phyloP scores from a whole-genome alignment of 495 filamentous ascomycete species.

The Tuber brumale region DNA sequence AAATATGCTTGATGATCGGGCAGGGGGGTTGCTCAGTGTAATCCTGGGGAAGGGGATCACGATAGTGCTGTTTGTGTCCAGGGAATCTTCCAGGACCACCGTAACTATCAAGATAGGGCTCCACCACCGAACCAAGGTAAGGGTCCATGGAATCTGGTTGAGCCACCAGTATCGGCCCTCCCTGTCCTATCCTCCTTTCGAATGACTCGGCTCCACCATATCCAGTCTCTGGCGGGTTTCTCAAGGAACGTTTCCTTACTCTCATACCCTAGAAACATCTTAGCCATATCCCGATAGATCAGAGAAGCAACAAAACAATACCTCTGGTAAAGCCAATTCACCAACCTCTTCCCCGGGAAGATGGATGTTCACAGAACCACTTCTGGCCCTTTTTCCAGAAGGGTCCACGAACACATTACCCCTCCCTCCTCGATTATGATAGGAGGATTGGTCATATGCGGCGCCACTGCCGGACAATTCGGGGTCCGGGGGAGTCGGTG shows the following conservation, averaged over 20 bases:
- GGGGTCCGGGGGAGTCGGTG: neutral
- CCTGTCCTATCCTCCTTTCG: neutral
- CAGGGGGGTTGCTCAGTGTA: neutral
- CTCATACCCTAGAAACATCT: neutral
- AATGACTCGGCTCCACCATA: neutral
- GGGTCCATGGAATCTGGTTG: neutral
- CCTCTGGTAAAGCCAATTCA: neutral
- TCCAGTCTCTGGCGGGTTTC: neutral
- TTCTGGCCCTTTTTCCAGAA: neutral
- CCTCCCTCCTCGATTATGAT: neutral
- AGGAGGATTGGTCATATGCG: neutral
- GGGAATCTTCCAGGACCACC: neutral
- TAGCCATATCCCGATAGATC: neutral
- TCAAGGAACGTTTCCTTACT: neutral
- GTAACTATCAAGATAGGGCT: neutral
- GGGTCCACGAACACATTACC: neutral
- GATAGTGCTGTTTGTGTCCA: neutral
- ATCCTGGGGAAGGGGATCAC: neutral
- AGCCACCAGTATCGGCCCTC: neutral
- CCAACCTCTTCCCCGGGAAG: neutral
- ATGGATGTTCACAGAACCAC: neutral
- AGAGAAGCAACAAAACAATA: neutral
- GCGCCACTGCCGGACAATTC: neutral
- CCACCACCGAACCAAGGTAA: neutral
- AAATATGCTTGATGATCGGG: neutral